Evolutionary conservation across 768 basidiomycete genomes (phyloP).

Genomic region (Gloeostereum incarnatum): DNA sequence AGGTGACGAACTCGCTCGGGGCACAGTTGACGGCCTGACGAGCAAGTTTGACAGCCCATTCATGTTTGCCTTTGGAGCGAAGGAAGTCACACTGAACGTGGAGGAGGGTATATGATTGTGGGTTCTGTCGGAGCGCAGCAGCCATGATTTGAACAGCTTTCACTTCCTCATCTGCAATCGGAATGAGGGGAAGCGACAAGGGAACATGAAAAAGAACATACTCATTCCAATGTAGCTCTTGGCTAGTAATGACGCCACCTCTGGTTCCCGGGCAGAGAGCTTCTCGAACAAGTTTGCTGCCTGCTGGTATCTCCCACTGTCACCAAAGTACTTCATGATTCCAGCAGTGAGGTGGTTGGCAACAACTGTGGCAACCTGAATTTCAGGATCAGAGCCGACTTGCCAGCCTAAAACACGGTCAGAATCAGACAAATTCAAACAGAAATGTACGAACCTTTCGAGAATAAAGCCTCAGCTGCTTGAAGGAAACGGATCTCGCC

Average conservation of each 20-base stretch:
- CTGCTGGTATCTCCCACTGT: conserved; percentile 77
- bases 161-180: conserved; percentile 82
- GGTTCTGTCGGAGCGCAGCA: conserved; percentile 71
- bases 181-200: background rate
- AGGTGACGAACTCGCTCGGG: conserved; percentile 97
- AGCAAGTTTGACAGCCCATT: conserved; percentile 89
- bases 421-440: background rate
- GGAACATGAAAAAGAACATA: conserved; percentile 29
- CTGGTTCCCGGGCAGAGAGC: conserved; percentile 74
- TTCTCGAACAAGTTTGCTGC: conserved; percentile 95
- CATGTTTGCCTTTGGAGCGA: conserved; percentile 70
- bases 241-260: conserved; percentile 82
- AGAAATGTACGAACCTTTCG: conserved; percentile 50
- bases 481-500: conserved; percentile 87
- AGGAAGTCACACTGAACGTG: conserved; percentile 95
- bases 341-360: conserved; percentile 95
- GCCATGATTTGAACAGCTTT: conserved; percentile 95
- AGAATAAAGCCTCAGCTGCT: conserved; percentile 81
- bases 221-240: conserved; percentile 96
- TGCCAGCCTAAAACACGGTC: conserved; percentile 73
- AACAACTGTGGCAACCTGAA: conserved; percentile 93
- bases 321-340: conserved; percentile 94
- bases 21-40: conserved; percentile 96
- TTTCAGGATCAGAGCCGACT: conserved; percentile 96
- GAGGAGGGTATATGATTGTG: conserved; percentile 88